Evolutionary conservation across 306 rosid species (phyloP).

Genomic region (Citrullus mucosospermus): DNA sequence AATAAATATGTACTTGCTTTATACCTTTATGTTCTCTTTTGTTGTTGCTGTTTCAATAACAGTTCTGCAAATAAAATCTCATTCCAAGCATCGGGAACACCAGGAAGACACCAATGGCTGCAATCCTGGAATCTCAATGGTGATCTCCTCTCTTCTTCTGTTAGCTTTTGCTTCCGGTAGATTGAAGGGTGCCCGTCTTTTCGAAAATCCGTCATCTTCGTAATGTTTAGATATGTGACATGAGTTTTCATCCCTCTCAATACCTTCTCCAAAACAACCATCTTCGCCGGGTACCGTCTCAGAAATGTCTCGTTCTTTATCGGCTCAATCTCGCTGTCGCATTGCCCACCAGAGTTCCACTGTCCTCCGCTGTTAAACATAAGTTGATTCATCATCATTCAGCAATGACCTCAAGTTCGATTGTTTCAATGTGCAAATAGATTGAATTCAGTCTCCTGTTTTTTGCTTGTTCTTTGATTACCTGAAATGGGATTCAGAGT

Average conservation of each 20-base stretch:
- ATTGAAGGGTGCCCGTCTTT: slow-evolving; percentile 97
- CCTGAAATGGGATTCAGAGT: slow-evolving; percentile 95
- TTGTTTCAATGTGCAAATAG: neutral
- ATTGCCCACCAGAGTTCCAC: slow-evolving; percentile 93
- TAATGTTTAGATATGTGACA: slow-evolving; percentile 65
- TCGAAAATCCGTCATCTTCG: slow-evolving; percentile 81
- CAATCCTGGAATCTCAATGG: slow-evolving; percentile 74
- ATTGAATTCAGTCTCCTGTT: neutral
- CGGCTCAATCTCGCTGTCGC: slow-evolving; percentile 63
- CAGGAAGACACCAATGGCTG: slow-evolving; percentile 99
- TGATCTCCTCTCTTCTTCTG: slow-evolving; percentile 43
- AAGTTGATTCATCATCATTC: neutral
- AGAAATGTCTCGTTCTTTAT: slow-evolving; percentile 61
- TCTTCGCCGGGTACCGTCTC: slow-evolving; percentile 55
- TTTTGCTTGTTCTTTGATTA: slow-evolving; percentile 21
- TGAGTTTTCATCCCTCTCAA: slow-evolving; percentile 63
- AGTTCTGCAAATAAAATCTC: slow-evolving; percentile 71
- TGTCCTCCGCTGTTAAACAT: slow-evolving; percentile 73
- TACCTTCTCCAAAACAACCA: slow-evolving; percentile 63
- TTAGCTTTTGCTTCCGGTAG: slow-evolving; percentile 50
- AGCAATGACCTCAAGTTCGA: neutral
- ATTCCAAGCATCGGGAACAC: slow-evolving; percentile 92
- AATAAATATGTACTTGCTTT: neutral
- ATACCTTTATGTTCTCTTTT: slow-evolving; percentile 39
- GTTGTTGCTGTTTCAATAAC: slow-evolving; percentile 33